Evolutionary conservation across 2,329 filamentous ascomycete species (phyloP).

Genomic region (Periconia sp.): DNA sequence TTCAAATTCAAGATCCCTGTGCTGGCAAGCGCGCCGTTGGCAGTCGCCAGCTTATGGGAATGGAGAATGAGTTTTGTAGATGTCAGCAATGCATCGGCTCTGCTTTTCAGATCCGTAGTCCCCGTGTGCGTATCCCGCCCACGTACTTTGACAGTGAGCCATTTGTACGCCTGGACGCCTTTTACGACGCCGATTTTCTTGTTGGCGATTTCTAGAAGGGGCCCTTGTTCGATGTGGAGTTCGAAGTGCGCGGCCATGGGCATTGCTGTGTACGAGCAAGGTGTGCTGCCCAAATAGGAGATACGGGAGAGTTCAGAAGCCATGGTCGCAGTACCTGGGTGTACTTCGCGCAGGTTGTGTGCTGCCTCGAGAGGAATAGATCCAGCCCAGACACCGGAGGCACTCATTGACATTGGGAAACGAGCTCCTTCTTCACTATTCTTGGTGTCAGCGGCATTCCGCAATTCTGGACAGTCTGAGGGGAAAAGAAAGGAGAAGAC

Average conservation of each 20-base stretch:
- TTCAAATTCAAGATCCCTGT: constrained; percentile 69
- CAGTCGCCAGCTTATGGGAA: constrained; percentile 63
- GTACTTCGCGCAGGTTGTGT: constrained; percentile 65
- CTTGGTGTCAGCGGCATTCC: constrained; percentile 6
- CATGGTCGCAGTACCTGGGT: constrained; percentile 62
- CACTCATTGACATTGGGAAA: constrained; percentile 74
- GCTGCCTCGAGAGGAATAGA: constrained; percentile 61
- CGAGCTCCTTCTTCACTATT: constrained; percentile 77
- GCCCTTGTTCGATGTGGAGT: constrained; percentile 83
- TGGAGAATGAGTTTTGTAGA: constrained; percentile 69
- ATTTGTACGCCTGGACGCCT: constrained; percentile 74
- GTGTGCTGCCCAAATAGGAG: constrained; percentile 64
- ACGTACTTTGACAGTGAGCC: constrained; percentile 67
- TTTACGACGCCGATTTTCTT: constrained; percentile 70
- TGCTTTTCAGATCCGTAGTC: constrained; percentile 67
- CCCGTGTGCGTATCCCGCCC: constrained; percentile 74
- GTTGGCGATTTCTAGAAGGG: constrained; percentile 66
- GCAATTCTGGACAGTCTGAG: not conserved
- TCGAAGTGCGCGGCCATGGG: constrained; percentile 80
- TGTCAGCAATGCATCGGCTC: constrained; percentile 69
- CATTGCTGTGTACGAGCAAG: constrained; percentile 59
- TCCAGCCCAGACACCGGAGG: constrained; percentile 78
- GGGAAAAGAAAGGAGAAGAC: constrained; percentile 3
- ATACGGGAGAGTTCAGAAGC: constrained; percentile 71
- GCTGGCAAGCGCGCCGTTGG: constrained; percentile 63